A percentile compares a stretch with the other conserved stretches of the same genome.
These are phyloP conservation scores for Dioszegia hungarica DNA, from an alignment of 768 basidiomycete genomes.

Conservation along the genomic window DNA sequence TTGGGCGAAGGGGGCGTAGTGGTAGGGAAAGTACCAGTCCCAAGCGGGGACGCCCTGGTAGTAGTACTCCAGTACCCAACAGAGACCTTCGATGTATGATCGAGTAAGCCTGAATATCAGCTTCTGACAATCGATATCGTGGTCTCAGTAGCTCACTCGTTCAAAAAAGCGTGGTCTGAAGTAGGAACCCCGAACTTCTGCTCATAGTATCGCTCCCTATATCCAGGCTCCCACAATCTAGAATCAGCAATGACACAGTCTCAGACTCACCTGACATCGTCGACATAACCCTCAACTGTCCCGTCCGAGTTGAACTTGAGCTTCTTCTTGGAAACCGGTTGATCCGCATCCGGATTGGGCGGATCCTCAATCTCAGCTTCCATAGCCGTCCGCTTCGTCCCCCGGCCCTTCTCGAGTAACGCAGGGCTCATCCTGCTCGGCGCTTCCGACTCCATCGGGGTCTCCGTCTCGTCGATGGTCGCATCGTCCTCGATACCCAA, in stretches of 20 bases:
- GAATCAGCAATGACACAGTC: background rate
- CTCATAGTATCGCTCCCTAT: conserved; percentile 87
- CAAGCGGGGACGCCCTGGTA: conserved; percentile 95
- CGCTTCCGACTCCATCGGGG: conserved; percentile 1
- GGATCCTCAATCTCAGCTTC: conserved; percentile 47
- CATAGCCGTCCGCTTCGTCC: conserved; percentile 44
- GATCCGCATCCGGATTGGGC: conserved; percentile 44
- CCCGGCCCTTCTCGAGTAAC: background rate
- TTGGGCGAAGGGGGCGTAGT: conserved; percentile 95
- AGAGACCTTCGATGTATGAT: conserved; percentile 85
- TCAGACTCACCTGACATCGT: conserved; percentile 73
- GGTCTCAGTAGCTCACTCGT: too few relatives aligned
- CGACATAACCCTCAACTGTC: conserved; percentile 80
- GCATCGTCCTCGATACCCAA: too few relatives aligned
- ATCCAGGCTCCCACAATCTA: conserved; percentile 94
- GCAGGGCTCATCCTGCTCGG: conserved; percentile 5
- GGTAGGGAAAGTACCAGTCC: conserved; percentile 99
- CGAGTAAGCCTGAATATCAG: conserved; percentile 61
- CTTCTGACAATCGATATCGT: too few relatives aligned
- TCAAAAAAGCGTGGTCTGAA: conserved; percentile 67
- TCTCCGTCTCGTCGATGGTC: background rate
- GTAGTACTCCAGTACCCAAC: conserved; percentile 95
- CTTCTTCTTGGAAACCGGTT: conserved; percentile 51
- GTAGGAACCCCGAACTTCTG: conserved; percentile 81
- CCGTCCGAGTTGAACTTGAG: conserved; percentile 84